Evolutionary conservation across 1,284 basidiomycete genomes (phyloP).

Genomic region (Crepidotus sp.): DNA sequence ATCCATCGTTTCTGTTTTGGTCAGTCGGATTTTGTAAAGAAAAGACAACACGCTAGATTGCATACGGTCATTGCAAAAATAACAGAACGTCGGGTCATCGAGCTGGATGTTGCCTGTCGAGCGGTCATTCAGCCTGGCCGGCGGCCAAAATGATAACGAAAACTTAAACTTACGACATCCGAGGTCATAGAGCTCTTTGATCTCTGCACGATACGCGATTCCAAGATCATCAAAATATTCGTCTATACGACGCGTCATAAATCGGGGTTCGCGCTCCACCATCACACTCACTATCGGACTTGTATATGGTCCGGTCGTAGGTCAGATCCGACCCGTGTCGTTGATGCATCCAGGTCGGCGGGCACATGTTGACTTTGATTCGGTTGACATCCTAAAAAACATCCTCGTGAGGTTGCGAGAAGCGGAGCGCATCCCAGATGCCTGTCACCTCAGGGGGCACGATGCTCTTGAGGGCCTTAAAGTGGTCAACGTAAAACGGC

Average conservation of each 20-base stretch:
- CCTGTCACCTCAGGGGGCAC: conserved; percentile 42
- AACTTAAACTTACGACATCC: conserved; percentile 51
- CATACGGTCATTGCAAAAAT: conserved; percentile 47
- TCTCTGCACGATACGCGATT: conserved; percentile 61
- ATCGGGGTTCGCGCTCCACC: background rate
- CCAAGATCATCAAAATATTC: conserved; percentile 71
- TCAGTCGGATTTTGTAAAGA: background rate
- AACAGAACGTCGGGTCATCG: conserved; percentile 65
- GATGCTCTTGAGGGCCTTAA: conserved; percentile 47
- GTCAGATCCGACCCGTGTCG: conserved; percentile 54
- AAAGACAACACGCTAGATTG: background rate
- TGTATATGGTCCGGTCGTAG: conserved; percentile 53
- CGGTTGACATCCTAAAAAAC: conserved; percentile 45
- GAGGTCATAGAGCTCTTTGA: conserved; percentile 60
- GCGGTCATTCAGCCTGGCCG: background rate
- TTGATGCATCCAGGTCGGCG: conserved; percentile 72
- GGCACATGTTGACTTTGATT: conserved; percentile 70
- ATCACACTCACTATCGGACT: conserved; percentile 40
- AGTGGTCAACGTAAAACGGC: conserved; percentile 57
- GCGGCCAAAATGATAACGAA: conserved; percentile 2
- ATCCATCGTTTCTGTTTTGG: conserved; percentile 37
- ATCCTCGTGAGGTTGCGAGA: conserved; percentile 11
- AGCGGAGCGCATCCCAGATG: conserved; percentile 5
- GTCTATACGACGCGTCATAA: conserved; percentile 28
- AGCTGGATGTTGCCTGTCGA: conserved; percentile 56